A percentile compares a stretch with the other conserved stretches of the same genome.
These are phyloP conservation scores for Xylariales sp. DNA, from an alignment of 2,329 filamentous ascomycete genomes.

Conservation along the genomic window DNA sequence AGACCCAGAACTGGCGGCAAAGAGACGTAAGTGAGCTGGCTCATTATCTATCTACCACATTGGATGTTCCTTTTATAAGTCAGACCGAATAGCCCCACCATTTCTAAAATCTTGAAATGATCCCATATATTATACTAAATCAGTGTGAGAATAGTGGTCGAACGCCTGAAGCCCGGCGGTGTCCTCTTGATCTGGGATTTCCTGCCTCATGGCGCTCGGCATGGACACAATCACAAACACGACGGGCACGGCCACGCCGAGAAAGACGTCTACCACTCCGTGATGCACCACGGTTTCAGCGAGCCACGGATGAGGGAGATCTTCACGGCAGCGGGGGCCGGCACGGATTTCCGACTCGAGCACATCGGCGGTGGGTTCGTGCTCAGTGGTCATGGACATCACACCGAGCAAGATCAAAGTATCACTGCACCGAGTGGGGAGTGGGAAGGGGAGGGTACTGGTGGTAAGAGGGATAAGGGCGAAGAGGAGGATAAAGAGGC, in stretches of 20 bases:
- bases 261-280: slow-evolving; percentile 56
- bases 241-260: slow-evolving; percentile 48
- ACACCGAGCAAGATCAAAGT: not conserved
- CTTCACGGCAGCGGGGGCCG: slow-evolving; percentile 72
- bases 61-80: not conserved
- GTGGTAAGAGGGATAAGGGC: slow-evolving; percentile 3
- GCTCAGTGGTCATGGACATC: slow-evolving; percentile 15
- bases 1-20: slow-evolving; percentile 62
- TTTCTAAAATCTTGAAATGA: not conserved
- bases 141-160: slow-evolving; percentile 56
- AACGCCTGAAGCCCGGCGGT: slow-evolving; percentile 73
- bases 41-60: not conserved
- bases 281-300: slow-evolving; percentile 75
- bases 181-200: slow-evolving; percentile 77
- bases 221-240: slow-evolving; percentile 19
- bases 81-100: too few species aligned
- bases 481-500: slow-evolving; percentile 42
- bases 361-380: slow-evolving; percentile 61
- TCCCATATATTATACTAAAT: not conserved
- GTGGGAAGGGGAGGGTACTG: not conserved
- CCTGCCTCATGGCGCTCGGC: slow-evolving; percentile 60
- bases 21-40: slow-evolving; percentile 32
- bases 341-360: slow-evolving; percentile 66
- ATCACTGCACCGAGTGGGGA: not conserved
- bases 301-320: slow-evolving; percentile 67